Evolutionary conservation across 495 filamentous ascomycete genomes (phyloP).

Genomic region (Lepidopterella palustris): DNA sequence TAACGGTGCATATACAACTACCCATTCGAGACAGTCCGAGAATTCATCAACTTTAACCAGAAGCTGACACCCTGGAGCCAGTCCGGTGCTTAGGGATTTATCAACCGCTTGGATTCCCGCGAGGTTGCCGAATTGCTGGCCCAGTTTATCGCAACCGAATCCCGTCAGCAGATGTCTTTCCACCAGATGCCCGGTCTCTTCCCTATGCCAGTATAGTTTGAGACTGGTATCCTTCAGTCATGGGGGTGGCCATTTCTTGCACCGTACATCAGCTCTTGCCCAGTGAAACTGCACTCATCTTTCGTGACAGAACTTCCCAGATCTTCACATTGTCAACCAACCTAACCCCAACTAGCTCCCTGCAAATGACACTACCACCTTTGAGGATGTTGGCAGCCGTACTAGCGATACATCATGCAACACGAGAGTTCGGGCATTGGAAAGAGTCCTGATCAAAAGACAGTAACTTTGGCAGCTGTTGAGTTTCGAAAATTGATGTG

Average conservation of each 20-base stretch:
- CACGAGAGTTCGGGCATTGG: too few species aligned
- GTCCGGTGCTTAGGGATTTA: conserved; percentile 76
- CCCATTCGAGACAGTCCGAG: conserved; percentile 66
- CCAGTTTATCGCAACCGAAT: conserved; percentile 75
- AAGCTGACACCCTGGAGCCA: conserved; percentile 80
- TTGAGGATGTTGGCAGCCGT: conserved; percentile 49
- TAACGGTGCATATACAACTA: conserved; percentile 82
- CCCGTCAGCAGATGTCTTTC: conserved; percentile 83
- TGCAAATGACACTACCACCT: conserved; percentile 42
- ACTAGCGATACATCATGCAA: conserved; percentile 45
- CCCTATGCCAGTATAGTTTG: conserved; percentile 82
- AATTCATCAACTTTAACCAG: conserved; percentile 82
- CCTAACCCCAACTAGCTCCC: conserved; percentile 61
- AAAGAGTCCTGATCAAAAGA: too few species aligned
- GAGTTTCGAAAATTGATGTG: too few species aligned
- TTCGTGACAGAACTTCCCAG: conserved; percentile 85
- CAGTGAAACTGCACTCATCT: conserved; percentile 65
- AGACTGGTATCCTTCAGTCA: conserved; percentile 72
- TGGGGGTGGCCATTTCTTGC: conserved; percentile 85
- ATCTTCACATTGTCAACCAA: conserved; percentile 66
- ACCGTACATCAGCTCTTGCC: conserved; percentile 77
- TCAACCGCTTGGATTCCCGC: conserved; percentile 72
- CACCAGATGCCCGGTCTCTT: conserved; percentile 78
- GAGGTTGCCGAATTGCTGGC: conserved; percentile 66
- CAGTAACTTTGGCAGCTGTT: too few species aligned